phyloP scores from a whole-genome alignment of 495 filamentous ascomycete genomes.

The Neurospora sp. region DNA sequence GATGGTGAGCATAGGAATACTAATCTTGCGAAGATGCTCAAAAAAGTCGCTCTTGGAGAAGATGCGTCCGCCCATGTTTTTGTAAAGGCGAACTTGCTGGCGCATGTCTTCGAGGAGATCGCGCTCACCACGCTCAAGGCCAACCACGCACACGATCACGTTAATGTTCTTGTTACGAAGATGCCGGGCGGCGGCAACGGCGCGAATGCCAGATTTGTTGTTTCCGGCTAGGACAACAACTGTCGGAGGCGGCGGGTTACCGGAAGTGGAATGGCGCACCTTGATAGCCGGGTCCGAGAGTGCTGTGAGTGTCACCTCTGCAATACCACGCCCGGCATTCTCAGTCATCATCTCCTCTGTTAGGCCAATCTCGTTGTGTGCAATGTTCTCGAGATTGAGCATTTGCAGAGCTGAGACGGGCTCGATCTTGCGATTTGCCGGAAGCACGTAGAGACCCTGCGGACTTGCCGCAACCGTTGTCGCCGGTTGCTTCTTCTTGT shows the following conservation, averaged over 20 bases:
- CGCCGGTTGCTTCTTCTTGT: conserved; percentile 20
- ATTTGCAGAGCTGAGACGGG: conserved; percentile 77
- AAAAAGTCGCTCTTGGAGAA: conserved; percentile 45
- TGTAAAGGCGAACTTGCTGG: conserved; percentile 65
- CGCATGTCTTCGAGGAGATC: conserved; percentile 60
- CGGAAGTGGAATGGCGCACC: conserved; percentile 28
- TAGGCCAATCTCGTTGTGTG: conserved; percentile 71
- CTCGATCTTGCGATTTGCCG: conserved; percentile 63
- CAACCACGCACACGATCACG: conserved; percentile 74
- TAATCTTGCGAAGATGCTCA: conserved; percentile 34
- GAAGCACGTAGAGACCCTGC: conserved; percentile 39
- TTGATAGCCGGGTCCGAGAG: conserved; percentile 46
- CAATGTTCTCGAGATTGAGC: conserved; percentile 81
- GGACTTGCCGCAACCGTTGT: conserved; percentile 1
- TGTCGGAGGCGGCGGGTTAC: conserved; percentile 35
- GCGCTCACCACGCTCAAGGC: conserved; percentile 55
- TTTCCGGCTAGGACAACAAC: conserved; percentile 83
- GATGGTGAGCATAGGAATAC: conserved; percentile 27
- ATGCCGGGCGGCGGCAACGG: conserved; percentile 77
- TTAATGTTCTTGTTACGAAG: conserved; percentile 69
- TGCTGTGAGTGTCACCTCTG: conserved; percentile 62
- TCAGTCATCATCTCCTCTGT: conserved; percentile 85
- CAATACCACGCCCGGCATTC: conserved; percentile 80
- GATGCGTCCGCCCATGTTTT: conserved; percentile 64
- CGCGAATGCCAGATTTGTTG: conserved; percentile 72